phyloP scores from a whole-genome alignment of 768 basidiomycete species.

The Hydnomerulius pinastri region DNA sequence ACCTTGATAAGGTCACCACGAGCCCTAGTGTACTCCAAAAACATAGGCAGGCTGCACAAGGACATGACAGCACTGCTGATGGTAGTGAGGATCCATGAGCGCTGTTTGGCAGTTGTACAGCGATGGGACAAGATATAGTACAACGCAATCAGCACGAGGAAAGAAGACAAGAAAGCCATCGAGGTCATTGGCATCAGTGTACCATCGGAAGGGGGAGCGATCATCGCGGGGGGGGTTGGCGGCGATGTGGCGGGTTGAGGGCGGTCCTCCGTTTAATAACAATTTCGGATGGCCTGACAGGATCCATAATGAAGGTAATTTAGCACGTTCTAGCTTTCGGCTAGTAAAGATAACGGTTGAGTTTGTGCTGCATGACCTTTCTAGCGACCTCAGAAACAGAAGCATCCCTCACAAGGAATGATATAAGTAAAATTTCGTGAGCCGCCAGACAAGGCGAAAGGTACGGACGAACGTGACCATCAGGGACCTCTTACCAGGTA shows the following conservation, averaged over 20 bases:
- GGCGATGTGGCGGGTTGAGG: conserved; percentile 23
- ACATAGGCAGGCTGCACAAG: conserved; percentile 41
- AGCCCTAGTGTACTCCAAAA: conserved; percentile 27
- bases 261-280: conserved; percentile 24
- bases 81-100: conserved; percentile 49
- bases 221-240: conserved; percentile 21
- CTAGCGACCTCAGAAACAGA: conserved; percentile 7
- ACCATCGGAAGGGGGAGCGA: conserved; percentile 15
- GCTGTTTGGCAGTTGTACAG: conserved; percentile 41
- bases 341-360: conserved; percentile 17
- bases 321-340: conserved; percentile 26
- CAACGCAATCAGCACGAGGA: conserved; percentile 14
- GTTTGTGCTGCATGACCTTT: conserved; percentile 7
- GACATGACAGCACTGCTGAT: conserved; percentile 44
- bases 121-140: conserved; percentile 34
- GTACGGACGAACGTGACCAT: background rate
- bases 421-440: background rate
- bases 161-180: conserved; percentile 22
- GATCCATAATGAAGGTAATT: conserved; percentile 13
- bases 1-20: conserved; percentile 30
- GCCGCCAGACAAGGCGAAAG: background rate
- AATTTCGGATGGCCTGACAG: conserved; percentile 15
- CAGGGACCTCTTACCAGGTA: too few species aligned
- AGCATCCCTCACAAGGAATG: background rate
- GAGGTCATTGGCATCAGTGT: conserved; percentile 28